A percentile compares a stretch with the other conserved stretches of the same genome.
Conservation (phyloP, 2,329 filamentous ascomycete species). For the Ilyonectria mors-panacis region DNA sequence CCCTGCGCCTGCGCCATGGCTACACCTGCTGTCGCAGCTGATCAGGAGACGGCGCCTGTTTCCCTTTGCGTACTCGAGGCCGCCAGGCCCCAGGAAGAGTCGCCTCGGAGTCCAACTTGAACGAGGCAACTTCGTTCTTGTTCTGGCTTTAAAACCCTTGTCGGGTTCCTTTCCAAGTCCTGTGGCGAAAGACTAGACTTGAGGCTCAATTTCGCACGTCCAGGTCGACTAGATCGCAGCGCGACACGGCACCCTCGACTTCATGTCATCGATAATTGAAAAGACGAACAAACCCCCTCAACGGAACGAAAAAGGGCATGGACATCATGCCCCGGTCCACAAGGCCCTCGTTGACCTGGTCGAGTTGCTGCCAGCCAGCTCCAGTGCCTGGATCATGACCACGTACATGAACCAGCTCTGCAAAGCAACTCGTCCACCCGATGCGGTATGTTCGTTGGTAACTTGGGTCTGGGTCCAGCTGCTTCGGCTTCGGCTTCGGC, state of each 20-base stretch:
- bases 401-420: constrained; percentile 38
- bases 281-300: constrained; percentile 15
- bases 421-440: constrained; percentile 26
- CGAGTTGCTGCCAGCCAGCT: constrained; percentile 42
- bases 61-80: not conserved
- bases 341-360: constrained; percentile 33
- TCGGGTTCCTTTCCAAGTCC: constrained; percentile 10
- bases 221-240: constrained; percentile 12
- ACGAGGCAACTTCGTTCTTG: constrained; percentile 12
- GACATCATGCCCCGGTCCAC: constrained; percentile 32
- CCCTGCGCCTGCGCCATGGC: not conserved
- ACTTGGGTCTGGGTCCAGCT: not conserved
- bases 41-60: constrained; percentile 8
- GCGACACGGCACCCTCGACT: constrained; percentile 31
- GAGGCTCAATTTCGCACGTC: constrained; percentile 17
- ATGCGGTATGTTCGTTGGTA: constrained; percentile 37
- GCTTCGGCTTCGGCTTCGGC: constrained; percentile 4
- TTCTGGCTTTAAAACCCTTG: constrained; percentile 21
- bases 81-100: not conserved
- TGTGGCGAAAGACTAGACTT: not conserved
- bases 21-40: constrained; percentile 8
- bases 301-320: constrained; percentile 21
- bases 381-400: constrained; percentile 43
- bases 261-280: constrained; percentile 38
- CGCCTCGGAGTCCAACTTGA: constrained; percentile 5